Evolutionary conservation across 352 stramenopile species (phyloP).

Genomic region (Phytophthora sojae): DNA sequence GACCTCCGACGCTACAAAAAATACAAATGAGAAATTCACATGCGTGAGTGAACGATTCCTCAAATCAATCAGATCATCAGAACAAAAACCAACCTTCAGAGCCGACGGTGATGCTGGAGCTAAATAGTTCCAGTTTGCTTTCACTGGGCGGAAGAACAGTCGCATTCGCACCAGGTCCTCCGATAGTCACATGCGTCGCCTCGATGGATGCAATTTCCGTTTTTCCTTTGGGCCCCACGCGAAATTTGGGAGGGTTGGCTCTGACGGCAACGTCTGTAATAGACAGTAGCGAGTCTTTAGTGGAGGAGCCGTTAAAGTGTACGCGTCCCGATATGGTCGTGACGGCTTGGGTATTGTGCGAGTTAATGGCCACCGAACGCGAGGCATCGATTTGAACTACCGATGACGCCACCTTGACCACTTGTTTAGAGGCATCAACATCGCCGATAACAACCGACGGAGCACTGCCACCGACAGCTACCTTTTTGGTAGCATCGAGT

Average conservation of each 20-base stretch:
- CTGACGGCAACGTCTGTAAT: slow-evolving; percentile 35
- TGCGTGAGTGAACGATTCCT: slow-evolving; percentile 9
- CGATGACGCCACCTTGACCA: slow-evolving; percentile 43
- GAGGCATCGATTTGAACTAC: slow-evolving; percentile 41
- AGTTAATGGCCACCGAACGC: slow-evolving; percentile 37
- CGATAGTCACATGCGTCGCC: slow-evolving; percentile 40
- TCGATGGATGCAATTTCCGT: slow-evolving; percentile 41
- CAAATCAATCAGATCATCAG: slow-evolving; percentile 8
- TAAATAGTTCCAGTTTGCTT: slow-evolving; percentile 39
- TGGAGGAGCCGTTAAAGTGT: slow-evolving; percentile 40
- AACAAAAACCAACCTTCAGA: slow-evolving; percentile 34
- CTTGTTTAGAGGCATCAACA: slow-evolving; percentile 28
- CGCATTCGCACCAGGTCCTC: slow-evolving; percentile 37
- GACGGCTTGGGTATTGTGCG: slow-evolving; percentile 21
- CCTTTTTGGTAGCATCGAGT: slow-evolving; percentile 37
- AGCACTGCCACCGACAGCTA: slow-evolving; percentile 37
- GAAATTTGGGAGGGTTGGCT: slow-evolving; percentile 34
- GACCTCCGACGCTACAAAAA: slow-evolving; percentile 35
- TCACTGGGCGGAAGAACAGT: slow-evolving; percentile 21
- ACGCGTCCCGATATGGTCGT: slow-evolving; percentile 44
- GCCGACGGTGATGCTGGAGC: slow-evolving; percentile 42
- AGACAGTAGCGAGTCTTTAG: slow-evolving; percentile 21
- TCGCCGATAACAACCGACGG: slow-evolving; percentile 39
- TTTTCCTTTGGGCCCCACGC: slow-evolving; percentile 36
- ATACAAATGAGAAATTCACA: slow-evolving; percentile 12